Evolutionary conservation across 768 basidiomycete species (phyloP), one percentile per base, ranked within the genome.

Genomic region (Cytidiella melzeri): DNA sequence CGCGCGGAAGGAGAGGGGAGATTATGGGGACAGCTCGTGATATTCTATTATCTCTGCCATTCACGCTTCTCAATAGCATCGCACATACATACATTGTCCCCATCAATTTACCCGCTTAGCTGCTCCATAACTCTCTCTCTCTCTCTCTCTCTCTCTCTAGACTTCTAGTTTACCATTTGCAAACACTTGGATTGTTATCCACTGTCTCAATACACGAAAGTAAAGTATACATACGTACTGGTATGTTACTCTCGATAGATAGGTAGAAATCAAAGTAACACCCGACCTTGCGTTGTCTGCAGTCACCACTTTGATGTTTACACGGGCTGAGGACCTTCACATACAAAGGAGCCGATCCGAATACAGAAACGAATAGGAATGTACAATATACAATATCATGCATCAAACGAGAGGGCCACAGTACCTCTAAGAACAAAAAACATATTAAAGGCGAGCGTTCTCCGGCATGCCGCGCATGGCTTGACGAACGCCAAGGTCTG

Each of bases 401-500:
- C 40, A 19, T 41, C 25, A 41, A 40, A 48, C 30, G 24, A 19
- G 18, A 48, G 25, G 4, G 7, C 10, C 18, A 20, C 39, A 30
- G 41, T 18, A 46, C n/a, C 20, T 13, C 1, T 41, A 27, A 21
- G 4, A 45, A 23, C 7, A 34, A 19, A 19, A 48, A n/a, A 40
- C 30, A 21, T 2, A 43, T 65, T 69, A 89, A 53, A 88, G 64
- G 43, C 81, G 73, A 25, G 73, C 73, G 53, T 84, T 76, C 71
- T 73, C 74, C 2, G 88, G 89, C 77, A 92, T 90, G 18, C 69
- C 70, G 39, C 84, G 76, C 58, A 90, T 76, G 0, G 87, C 87
- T 62, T 90, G 87, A 42, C 89, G 75, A 7, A 90, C 87, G 42
- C 90, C 89, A 24, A 92, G 72, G 60, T 92, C 87, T 2, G 78